Base-by-base conservation (phyloP, 2,329 filamentous ascomycete species). In the Talaromyces sp. region DNA sequence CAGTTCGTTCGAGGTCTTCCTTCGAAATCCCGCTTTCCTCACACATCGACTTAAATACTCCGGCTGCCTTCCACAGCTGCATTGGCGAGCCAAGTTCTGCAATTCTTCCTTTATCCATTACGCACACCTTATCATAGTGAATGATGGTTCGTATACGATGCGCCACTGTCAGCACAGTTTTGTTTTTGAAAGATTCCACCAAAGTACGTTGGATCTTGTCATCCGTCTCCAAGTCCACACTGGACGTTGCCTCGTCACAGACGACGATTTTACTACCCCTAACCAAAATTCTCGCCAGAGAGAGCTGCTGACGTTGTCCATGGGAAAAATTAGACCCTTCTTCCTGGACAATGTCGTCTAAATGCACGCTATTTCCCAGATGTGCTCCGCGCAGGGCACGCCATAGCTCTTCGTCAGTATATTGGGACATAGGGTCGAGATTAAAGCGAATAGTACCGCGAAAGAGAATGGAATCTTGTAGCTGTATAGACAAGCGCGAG, bases 401-500 rank as follows among this genome's bases (percentile, higher is more conserved):
- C 45, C 84, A 83, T 4, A 95, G 84, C 71, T 90, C 88, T 0
- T 79, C 81, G 68, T 94, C 90, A 1, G 82, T 84, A 72, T 91
- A 86, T 66, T 90, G 82, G 62, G 88, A 82, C 70, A 93, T 93
- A 0, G 91, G 88, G 72, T 95, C 91, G 3, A 95, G 82, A 71
- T 94, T 94, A 52, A 83, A 87, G 54, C 91, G 84, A 24, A 95
- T 81, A 0, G 90, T 92, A 33, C 91, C 91, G 0, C 88, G 91
- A 78, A 95, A 94, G 6, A 95, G 83, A 1, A 93, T 89, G 0
- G 91, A 91, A 69, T 94, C 91, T 78, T 93, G 90, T 1, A 91
- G 91, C 63, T 95, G 93, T 69, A 94, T 93, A 47, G 90, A 89
- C 0, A 94, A 77, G 0, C 90, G 84, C 19, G 86, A 88, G 27